Evolutionary conservation across 2,329 filamentous ascomycete species (phyloP).

Genomic region (Aureobasidium leucospermi): DNA sequence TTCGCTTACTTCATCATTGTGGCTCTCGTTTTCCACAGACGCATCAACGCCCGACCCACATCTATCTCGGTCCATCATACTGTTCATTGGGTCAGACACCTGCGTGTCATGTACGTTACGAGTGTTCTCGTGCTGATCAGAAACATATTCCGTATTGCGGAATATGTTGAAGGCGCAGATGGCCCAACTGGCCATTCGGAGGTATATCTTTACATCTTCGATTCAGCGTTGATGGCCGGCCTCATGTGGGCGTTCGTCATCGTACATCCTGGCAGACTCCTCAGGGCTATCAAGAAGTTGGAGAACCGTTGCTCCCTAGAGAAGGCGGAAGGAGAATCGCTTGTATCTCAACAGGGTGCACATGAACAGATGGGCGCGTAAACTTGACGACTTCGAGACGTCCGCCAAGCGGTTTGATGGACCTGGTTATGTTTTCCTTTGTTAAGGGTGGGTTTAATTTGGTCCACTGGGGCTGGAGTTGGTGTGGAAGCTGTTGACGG

Average conservation of each 20-base stretch:
- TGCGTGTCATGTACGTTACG: conserved; percentile 8
- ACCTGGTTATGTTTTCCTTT: too few relatives aligned
- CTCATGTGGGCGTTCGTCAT: conserved; percentile 8
- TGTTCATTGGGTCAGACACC: neutral
- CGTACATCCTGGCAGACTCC: conserved; percentile 3
- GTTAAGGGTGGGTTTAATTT: too few relatives aligned
- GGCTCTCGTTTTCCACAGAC: neutral
- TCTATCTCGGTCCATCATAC: neutral
- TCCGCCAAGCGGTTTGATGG: too few relatives aligned
- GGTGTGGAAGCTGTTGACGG: too few relatives aligned
- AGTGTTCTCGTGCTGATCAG: conserved; percentile 14
- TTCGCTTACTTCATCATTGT: conserved; percentile 8
- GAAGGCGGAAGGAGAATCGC: neutral
- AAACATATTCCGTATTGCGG: conserved; percentile 14
- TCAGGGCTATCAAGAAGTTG: conserved; percentile 2
- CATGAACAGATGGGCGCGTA: neutral
- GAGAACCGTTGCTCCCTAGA: neutral
- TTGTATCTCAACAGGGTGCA: neutral
- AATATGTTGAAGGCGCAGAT: conserved; percentile 13
- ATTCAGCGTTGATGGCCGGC: conserved; percentile 13
- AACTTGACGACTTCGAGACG: neutral
- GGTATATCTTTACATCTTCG: conserved; percentile 15
- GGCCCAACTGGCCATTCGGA: conserved; percentile 6
- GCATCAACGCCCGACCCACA: neutral
- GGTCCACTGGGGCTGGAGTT: too few relatives aligned